Percentiles rank a stretch among this genome's conserved stretches.
Evolutionary conservation across 768 basidiomycete species (phyloP).

Genomic region (Rhizopogon rudus): DNA sequence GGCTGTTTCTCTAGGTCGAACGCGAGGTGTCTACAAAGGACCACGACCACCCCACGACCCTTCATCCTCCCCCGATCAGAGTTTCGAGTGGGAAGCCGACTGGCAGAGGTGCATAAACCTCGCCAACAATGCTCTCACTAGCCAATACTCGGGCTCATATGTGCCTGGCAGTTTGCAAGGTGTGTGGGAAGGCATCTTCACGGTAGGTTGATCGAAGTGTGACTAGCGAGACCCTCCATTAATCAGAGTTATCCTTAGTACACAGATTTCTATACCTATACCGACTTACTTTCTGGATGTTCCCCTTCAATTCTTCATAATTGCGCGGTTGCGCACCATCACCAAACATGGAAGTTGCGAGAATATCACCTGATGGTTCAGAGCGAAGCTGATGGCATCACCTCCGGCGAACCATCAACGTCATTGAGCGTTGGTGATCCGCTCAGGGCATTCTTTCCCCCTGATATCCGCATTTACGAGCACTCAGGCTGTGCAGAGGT

Average conservation of each 20-base stretch:
- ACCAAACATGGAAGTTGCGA: conserved; percentile 84
- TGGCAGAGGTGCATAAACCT: conserved; percentile 55
- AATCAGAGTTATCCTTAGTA: conserved; percentile 40
- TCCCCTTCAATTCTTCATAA: conserved; percentile 63
- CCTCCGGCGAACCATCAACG: not conserved
- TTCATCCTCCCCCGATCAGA: conserved; percentile 17
- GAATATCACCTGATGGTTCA: conserved; percentile 59
- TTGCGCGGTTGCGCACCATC: conserved; percentile 75
- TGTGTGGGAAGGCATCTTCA: conserved; percentile 77
- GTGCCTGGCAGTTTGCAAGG: conserved; percentile 68
- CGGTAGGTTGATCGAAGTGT: conserved; percentile 37
- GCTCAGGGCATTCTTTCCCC: conserved; percentile 56
- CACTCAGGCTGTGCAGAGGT: conserved; percentile 42
- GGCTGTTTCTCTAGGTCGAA: conserved; percentile 13
- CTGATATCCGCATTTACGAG: conserved; percentile 46
- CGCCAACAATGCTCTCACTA: conserved; percentile 25
- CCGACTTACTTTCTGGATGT: conserved; percentile 65
- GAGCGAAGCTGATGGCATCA: conserved; percentile 17
- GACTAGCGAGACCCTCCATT: not conserved
- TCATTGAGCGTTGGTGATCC: conserved; percentile 57
- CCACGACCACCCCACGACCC: conserved; percentile 12
- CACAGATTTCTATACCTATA: conserved; percentile 82
- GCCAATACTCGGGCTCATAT: conserved; percentile 42
- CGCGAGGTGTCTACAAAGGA: not conserved
- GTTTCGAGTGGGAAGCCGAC: conserved; percentile 64